These are phyloP conservation scores for Pestalotiopsis sp. DNA, from an alignment of 2,329 filamentous ascomycete species.

Conservation along the genomic window DNA sequence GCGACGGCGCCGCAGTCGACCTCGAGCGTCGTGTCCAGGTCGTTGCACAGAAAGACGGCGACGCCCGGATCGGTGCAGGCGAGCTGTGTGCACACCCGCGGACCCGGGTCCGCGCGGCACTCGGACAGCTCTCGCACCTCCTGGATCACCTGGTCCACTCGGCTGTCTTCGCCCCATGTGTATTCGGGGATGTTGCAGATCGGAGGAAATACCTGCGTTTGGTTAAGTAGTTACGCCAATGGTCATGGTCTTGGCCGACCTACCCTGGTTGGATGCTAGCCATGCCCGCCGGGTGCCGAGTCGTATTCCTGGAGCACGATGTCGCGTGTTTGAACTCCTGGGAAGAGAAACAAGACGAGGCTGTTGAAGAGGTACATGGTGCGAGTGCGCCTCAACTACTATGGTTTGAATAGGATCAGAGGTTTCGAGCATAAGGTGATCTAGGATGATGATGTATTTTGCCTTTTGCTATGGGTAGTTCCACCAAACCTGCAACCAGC, in stretches of 20 bases:
- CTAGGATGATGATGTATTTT: no score
- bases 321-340: not conserved
- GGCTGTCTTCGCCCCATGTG: not conserved
- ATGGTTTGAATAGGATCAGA: no score
- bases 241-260: not conserved
- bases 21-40: not conserved
- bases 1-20: not conserved
- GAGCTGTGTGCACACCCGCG: not conserved
- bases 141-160: not conserved
- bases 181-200: conserved; percentile 6
- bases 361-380: not conserved
- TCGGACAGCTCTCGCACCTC: not conserved
- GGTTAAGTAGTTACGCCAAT: not conserved
- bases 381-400: no score
- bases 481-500: no score
- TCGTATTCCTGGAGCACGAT: not conserved
- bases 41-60: conserved; percentile 6
- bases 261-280: conserved; percentile 1
- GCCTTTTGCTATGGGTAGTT: no score
- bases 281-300: not conserved
- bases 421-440: no score
- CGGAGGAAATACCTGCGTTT: not conserved
- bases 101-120: not conserved
- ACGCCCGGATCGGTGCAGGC: not conserved
- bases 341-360: not conserved